Conservation (phyloP, 1,284 basidiomycete genomes). For the Ceratobasidium theobromae region DNA sequence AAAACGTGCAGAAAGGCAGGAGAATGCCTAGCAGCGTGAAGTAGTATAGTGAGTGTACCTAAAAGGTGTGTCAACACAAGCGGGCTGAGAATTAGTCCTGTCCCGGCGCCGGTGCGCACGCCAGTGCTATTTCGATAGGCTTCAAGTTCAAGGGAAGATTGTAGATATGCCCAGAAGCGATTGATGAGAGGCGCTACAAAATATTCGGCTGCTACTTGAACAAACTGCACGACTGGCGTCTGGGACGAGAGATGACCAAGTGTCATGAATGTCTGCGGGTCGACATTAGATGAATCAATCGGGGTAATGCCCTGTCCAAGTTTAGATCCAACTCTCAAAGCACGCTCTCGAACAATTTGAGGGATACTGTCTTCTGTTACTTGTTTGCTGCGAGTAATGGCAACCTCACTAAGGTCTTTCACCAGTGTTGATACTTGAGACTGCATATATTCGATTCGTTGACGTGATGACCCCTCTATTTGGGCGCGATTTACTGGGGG, state of each 20-base stretch:
- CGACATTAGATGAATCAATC: slow-evolving; percentile 37
- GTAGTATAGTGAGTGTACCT: slow-evolving; percentile 74
- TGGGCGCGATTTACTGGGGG: slow-evolving; percentile 36
- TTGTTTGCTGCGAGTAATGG: slow-evolving; percentile 59
- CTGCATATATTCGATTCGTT: not conserved
- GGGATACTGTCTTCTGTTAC: slow-evolving; percentile 53
- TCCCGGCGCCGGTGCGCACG: slow-evolving; percentile 60
- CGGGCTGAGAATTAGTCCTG: slow-evolving; percentile 76
- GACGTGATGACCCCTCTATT: not conserved
- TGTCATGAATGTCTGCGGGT: not conserved
- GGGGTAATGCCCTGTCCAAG: slow-evolving; percentile 38
- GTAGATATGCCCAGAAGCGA: slow-evolving; percentile 86
- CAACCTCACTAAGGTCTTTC: slow-evolving; percentile 58
- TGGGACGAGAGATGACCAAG: slow-evolving; percentile 11
- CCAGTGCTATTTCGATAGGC: slow-evolving; percentile 48
- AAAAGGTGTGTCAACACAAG: slow-evolving; percentile 74
- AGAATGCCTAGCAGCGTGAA: slow-evolving; percentile 78
- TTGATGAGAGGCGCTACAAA: slow-evolving; percentile 89
- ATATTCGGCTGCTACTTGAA: slow-evolving; percentile 76
- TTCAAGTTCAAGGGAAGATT: slow-evolving; percentile 76
- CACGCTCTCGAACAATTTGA: slow-evolving; percentile 67
- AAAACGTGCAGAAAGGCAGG: slow-evolving; percentile 77
- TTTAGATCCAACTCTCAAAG: slow-evolving; percentile 59
- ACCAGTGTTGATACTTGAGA: slow-evolving; percentile 55
- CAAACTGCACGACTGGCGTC: slow-evolving; percentile 52